Base-by-base conservation (phyloP, 352 stramenopile genomes). In the Phytophthora sp. region DNA sequence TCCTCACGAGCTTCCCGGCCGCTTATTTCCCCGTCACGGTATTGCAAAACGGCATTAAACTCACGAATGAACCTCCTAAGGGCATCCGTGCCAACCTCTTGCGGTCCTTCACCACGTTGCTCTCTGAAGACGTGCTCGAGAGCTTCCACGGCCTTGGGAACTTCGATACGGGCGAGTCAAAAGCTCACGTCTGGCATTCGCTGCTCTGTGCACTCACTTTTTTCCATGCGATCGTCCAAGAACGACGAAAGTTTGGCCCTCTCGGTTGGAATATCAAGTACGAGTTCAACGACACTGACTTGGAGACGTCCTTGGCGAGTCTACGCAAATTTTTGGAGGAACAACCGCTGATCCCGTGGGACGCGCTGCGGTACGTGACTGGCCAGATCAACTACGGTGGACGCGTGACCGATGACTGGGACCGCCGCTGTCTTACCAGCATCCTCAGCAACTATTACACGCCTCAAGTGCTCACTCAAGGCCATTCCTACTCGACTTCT, bases 251-350 rank as follows among this genome's bases (percentile, higher is more conserved):
- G 57, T 98, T 98, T 57, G 95, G 94, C 0, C 79, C 95, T 15
- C 74, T 98, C 1, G 95, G 95, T 8, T 98, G 95, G 95, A 98
- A 98, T 63, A 98, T 98, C 71, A 86, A 86, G 52, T 98, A 98
- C 65, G 95, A 97, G 51, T 98, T 98, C 73, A 98, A 98, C 66
- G 95, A 98, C 59, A 96, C 90, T 7, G 95, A 98, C 71, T 74
- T 98, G 6, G 93, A 98, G 78, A 98, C 94, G 23, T 97, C 88
- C 13, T 80, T 98, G 9, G 87, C 82, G 16, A 94, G 93, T 61
- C 61, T 98, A 11, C 85, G 77, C 7, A 94, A 96, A 33, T 98
- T 98, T 62, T 63, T 98, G 6, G 79, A 95, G 44, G 90, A 98
- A 61, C 91, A 98, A 75, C 81, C 86, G 5, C 69, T 78, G 13